Evolutionary conservation across 1,284 basidiomycete species (phyloP).

Genomic region (Moesziomyces parantarcticus): DNA sequence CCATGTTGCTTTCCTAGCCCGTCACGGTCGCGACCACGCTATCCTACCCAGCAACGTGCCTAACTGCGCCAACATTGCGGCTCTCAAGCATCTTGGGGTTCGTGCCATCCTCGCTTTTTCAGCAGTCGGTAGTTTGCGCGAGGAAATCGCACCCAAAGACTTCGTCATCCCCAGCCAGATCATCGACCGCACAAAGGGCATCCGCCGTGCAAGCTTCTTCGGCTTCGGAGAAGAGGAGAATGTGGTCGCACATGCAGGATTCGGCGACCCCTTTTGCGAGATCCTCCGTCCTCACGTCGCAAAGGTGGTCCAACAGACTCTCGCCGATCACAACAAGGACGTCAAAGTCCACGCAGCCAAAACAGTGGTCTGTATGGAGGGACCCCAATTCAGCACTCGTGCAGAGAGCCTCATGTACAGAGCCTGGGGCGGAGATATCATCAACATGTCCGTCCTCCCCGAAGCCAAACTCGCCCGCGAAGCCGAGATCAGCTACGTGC

Average conservation of each 20-base stretch:
- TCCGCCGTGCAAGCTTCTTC: constrained; percentile 88
- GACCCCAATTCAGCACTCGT: constrained; percentile 89
- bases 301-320: constrained; percentile 37
- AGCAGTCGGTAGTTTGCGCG: constrained; percentile 93
- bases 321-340: constrained; percentile 23
- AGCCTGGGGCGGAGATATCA: constrained; percentile 77
- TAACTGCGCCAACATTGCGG: constrained; percentile 90
- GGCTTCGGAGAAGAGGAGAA: constrained; percentile 74
- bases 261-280: constrained; percentile 77
- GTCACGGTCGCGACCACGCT: constrained; percentile 84
- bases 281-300: constrained; percentile 54
- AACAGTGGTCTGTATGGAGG: constrained; percentile 96
- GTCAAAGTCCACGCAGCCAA: constrained; percentile 76
- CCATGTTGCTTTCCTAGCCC: constrained; percentile 87
- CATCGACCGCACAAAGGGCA: constrained; percentile 94
- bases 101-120: constrained; percentile 91
- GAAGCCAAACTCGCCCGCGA: constrained; percentile 96
- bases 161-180: constrained; percentile 91
- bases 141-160: constrained; percentile 82
- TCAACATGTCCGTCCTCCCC: constrained; percentile 87
- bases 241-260: constrained; percentile 90
- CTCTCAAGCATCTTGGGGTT: constrained; percentile 90
- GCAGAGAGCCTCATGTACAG: constrained; percentile 96
- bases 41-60: constrained; percentile 70
- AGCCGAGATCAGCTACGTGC: constrained; percentile 78